Evolutionary conservation across 495 filamentous ascomycete genomes (phyloP).

Genomic region (Amphirosellinia nigrospora): DNA sequence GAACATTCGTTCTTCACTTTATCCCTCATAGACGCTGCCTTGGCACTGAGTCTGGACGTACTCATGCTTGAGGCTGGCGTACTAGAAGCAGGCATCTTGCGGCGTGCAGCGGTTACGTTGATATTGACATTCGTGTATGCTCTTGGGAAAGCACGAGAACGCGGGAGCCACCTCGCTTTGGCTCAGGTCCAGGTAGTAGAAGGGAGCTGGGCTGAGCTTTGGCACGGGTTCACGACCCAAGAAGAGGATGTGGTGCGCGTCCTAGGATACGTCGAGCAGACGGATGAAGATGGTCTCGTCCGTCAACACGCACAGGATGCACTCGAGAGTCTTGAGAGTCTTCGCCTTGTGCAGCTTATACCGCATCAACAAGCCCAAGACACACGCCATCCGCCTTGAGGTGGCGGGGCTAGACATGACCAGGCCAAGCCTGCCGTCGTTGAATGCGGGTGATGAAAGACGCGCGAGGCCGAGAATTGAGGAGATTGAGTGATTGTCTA

Average conservation of each 20-base stretch:
- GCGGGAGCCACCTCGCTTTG: slow-evolving; percentile 60
- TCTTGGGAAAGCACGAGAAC: slow-evolving; percentile 63
- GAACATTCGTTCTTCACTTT: slow-evolving; percentile 68
- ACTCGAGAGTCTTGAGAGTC: slow-evolving; percentile 73
- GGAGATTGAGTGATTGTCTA: slow-evolving; percentile 48
- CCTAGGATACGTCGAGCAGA: slow-evolving; percentile 67
- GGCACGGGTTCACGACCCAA: slow-evolving; percentile 50
- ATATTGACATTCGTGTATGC: slow-evolving; percentile 71
- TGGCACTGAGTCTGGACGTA: slow-evolving; percentile 71
- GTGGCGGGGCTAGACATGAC: slow-evolving; percentile 53
- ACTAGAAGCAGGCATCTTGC: slow-evolving; percentile 70
- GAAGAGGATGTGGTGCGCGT: slow-evolving; percentile 64
- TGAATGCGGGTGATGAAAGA: slow-evolving; percentile 22
- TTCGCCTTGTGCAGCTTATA: slow-evolving; percentile 63
- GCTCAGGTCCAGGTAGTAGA: background rate
- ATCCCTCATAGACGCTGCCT: slow-evolving; percentile 57
- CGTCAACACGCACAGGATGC: slow-evolving; percentile 73
- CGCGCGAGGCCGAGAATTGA: slow-evolving; percentile 49
- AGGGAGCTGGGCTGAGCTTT: slow-evolving; percentile 55
- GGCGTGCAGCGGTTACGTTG: slow-evolving; percentile 73
- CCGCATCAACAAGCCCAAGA: slow-evolving; percentile 30
- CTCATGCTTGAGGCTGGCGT: slow-evolving; percentile 66
- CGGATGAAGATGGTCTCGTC: slow-evolving; percentile 76
- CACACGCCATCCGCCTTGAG: slow-evolving; percentile 36
- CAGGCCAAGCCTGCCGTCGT: slow-evolving; percentile 30